Evolutionary conservation across 2,329 filamentous ascomycete species (phyloP).

Genomic region (Lecanoromycetidae sp.): DNA sequence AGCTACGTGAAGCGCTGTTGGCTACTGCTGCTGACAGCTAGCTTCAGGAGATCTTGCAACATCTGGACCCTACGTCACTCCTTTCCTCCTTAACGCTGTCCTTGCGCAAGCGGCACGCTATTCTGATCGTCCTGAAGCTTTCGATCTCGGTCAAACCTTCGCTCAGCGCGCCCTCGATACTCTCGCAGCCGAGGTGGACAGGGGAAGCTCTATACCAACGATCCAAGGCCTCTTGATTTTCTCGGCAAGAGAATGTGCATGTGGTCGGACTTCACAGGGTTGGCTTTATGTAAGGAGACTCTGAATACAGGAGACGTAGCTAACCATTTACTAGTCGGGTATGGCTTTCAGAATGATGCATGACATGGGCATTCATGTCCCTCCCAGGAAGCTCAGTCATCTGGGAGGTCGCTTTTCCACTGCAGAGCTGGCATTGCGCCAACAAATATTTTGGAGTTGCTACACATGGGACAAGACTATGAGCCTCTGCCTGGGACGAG

Average conservation of each 20-base stretch:
- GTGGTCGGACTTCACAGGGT: slow-evolving; percentile 1
- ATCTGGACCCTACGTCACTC: background rate
- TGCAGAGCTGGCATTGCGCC: background rate
- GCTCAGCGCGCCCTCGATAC: background rate
- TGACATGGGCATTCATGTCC: background rate
- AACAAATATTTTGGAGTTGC: background rate
- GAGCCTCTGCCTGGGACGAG: background rate
- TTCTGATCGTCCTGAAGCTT: background rate
- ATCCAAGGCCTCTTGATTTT: slow-evolving; percentile 6
- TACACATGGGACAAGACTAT: background rate
- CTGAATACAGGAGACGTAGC: too few relatives aligned
- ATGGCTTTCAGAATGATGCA: slow-evolving; percentile 4
- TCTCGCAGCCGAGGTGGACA: slow-evolving; percentile 2
- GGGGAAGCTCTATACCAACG: slow-evolving; percentile 1
- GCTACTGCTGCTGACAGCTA: background rate
- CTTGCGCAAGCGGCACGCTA: background rate
- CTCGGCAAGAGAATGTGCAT: slow-evolving; percentile 5
- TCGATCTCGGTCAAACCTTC: background rate
- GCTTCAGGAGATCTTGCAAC: background rate
- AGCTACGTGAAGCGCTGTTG: too few relatives aligned
- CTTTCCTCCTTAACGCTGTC: background rate
- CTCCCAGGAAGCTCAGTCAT: background rate
- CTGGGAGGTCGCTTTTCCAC: background rate
- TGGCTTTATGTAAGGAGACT: too few relatives aligned
- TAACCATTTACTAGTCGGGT: too few relatives aligned